A percentile compares a stretch with the other conserved stretches of the same genome.
Evolutionary conservation across 2,329 filamentous ascomycete species (phyloP).

Genomic region (Hymenoscyphus fructigenus): DNA sequence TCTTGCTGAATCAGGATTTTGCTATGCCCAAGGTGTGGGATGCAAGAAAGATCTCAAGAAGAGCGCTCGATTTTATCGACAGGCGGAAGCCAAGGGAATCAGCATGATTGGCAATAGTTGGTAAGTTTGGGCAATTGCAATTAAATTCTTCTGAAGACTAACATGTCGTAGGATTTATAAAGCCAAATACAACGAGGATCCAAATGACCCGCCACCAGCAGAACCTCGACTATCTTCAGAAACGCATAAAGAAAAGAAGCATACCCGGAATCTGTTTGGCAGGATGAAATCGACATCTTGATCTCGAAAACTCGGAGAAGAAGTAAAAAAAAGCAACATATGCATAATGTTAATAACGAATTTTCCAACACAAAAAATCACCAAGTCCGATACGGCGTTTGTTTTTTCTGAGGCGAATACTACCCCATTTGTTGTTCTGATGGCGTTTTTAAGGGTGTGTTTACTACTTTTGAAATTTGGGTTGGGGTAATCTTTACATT

Average conservation of each 20-base stretch:
- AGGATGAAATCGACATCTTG: slow-evolving; percentile 25
- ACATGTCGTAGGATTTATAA: slow-evolving; percentile 79
- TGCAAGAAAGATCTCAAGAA: slow-evolving; percentile 97
- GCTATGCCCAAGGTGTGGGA: slow-evolving; percentile 89
- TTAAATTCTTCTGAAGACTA: too few species aligned
- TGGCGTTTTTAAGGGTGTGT: not conserved
- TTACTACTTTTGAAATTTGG: not conserved
- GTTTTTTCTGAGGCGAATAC: not conserved
- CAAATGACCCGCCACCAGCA: slow-evolving; percentile 39
- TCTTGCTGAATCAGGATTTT: slow-evolving; percentile 90
- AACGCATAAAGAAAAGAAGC: slow-evolving; percentile 55
- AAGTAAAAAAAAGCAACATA: slow-evolving; percentile 1
- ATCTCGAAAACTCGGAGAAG: not conserved
- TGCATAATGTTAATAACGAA: slow-evolving; percentile 17
- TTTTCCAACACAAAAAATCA: not conserved
- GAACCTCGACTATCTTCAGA: slow-evolving; percentile 28
- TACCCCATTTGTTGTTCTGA: not conserved
- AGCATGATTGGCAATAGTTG: slow-evolving; percentile 98
- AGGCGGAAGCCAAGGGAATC: slow-evolving; percentile 89
- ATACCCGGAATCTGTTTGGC: slow-evolving; percentile 76
- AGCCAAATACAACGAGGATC: slow-evolving; percentile 79
- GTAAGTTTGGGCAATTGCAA: slow-evolving; percentile 54
- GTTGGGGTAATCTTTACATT: not conserved
- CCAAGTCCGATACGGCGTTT: not conserved
- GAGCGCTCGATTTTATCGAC: slow-evolving; percentile 84